A percentile compares a stretch with the other conserved stretches of the same genome.
Conservation (phyloP, 768 basidiomycete genomes). For the Crepidotus variabilis region DNA sequence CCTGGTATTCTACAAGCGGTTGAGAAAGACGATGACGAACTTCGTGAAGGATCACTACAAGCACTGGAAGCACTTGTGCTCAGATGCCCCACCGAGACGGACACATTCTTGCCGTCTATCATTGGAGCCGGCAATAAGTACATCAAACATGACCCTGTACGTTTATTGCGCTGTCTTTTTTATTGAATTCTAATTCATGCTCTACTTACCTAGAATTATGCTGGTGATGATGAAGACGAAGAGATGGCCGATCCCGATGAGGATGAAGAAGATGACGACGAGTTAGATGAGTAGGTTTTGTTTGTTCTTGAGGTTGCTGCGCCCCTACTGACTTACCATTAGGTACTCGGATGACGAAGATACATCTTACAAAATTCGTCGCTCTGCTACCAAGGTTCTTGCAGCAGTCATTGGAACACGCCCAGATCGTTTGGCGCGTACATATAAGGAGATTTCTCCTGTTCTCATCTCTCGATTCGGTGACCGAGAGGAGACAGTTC, state of each 20-base stretch:
- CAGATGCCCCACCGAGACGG: constrained; percentile 79
- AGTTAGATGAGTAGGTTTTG: constrained; percentile 79
- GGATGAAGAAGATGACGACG: constrained; percentile 80
- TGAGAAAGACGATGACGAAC: constrained; percentile 77
- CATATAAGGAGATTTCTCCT: constrained; percentile 85
- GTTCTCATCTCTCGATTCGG: constrained; percentile 87
- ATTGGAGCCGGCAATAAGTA: constrained; percentile 68
- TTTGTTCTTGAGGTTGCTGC: constrained; percentile 28
- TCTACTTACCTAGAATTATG: constrained; percentile 40
- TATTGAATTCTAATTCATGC: constrained; percentile 1
- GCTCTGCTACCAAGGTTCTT: constrained; percentile 88
- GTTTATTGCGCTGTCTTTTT: constrained; percentile 18
- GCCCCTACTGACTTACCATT: neutral
- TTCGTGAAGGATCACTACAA: constrained; percentile 80
- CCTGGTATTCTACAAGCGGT: constrained; percentile 69
- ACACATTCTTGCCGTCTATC: constrained; percentile 65
- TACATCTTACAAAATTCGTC: constrained; percentile 94
- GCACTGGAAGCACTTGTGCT: constrained; percentile 84
- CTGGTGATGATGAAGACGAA: constrained; percentile 48
- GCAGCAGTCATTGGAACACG: constrained; percentile 84
- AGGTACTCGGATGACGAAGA: constrained; percentile 99
- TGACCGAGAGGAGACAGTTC: constrained; percentile 94
- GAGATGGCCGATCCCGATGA: constrained; percentile 68
- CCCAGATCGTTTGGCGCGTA: constrained; percentile 74
- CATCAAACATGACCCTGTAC: constrained; percentile 92